A percentile compares a stretch with the other conserved stretches of the same genome.
phyloP scores from a whole-genome alignment of 768 basidiomycete species.

The Termitomyces sp. region DNA sequence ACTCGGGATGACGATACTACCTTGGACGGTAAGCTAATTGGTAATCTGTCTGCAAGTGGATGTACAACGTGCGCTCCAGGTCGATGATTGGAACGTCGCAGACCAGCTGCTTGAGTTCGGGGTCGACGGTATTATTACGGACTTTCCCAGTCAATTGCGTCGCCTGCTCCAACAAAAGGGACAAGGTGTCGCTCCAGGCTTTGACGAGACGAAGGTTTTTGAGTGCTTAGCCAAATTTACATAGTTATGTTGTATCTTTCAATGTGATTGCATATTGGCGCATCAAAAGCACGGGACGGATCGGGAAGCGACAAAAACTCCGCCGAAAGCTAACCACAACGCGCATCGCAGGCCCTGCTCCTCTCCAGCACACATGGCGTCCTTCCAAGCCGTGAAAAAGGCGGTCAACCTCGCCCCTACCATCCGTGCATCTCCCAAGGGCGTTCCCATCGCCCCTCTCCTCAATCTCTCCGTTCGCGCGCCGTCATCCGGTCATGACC shows the following conservation, averaged over 20 bases:
- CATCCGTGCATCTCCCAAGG: constrained; percentile 70
- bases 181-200: constrained; percentile 47
- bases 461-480: constrained; percentile 71
- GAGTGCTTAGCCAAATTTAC: constrained; percentile 40
- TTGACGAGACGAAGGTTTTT: constrained; percentile 54
- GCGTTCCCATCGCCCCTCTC: constrained; percentile 71
- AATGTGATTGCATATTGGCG: background rate
- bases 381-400: constrained; percentile 73
- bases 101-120: constrained; percentile 56
- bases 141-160: constrained; percentile 60
- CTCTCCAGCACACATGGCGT: constrained; percentile 48
- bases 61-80: constrained; percentile 26
- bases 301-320: constrained; percentile 37
- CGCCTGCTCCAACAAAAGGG: constrained; percentile 51
- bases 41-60: background rate
- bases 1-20: constrained; percentile 58
- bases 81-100: constrained; percentile 54
- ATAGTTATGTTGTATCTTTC: background rate
- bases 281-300: constrained; percentile 25
- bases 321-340: constrained; percentile 22
- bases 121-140: constrained; percentile 76
- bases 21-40: constrained; percentile 61
- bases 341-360: constrained; percentile 15
- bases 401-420: constrained; percentile 80
- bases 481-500: constrained; percentile 51